Conservation (phyloP, 2,329 filamentous ascomycete species). For the Reticulascus tulasneorum region DNA sequence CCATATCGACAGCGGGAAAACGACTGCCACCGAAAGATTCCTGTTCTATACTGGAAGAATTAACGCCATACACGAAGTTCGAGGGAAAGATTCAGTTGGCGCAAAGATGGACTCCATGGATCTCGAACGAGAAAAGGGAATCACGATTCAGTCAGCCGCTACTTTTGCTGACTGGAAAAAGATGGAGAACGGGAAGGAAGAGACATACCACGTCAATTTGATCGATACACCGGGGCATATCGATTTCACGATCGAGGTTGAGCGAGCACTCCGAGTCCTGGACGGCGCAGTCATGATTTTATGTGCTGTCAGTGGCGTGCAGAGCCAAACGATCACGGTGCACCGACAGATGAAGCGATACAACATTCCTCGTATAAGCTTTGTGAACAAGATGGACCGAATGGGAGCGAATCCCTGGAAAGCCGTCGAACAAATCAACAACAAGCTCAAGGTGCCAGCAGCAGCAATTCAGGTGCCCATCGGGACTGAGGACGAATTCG, state of each 20-base stretch:
- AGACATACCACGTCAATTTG: conserved; percentile 95
- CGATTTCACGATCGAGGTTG: conserved; percentile 98
- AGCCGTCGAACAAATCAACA: conserved; percentile 94
- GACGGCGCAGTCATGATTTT: conserved; percentile 98
- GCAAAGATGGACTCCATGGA: conserved; percentile 99
- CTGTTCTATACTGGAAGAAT: conserved; percentile 98
- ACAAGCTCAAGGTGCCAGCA: conserved; percentile 88
- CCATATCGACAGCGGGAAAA: conserved; percentile 98
- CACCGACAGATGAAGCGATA: conserved; percentile 98
- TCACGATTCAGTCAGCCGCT: conserved; percentile 96
- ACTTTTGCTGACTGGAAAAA: conserved; percentile 98
- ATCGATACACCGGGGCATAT: conserved; percentile 99
- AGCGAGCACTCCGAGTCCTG: conserved; percentile 87
- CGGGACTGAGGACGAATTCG: conserved; percentile 84
- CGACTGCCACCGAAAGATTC: conserved; percentile 91
- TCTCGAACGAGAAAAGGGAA: conserved; percentile 94
- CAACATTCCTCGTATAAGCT: conserved; percentile 91
- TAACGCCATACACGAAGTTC: conserved; percentile 94
- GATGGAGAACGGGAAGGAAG: conserved; percentile 75
- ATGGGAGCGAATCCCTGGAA: conserved; percentile 99
- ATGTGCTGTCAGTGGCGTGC: conserved; percentile 93
- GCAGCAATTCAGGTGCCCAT: conserved; percentile 95
- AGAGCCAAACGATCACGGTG: conserved; percentile 96
- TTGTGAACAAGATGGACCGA: conserved; percentile 99
- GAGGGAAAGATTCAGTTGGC: conserved; percentile 89